A percentile compares a stretch with the other conserved stretches of the same genome.
Evolutionary conservation across 192 early-diverging fungal genomes (phyloP).

Genomic region (Backusella luteola): DNA sequence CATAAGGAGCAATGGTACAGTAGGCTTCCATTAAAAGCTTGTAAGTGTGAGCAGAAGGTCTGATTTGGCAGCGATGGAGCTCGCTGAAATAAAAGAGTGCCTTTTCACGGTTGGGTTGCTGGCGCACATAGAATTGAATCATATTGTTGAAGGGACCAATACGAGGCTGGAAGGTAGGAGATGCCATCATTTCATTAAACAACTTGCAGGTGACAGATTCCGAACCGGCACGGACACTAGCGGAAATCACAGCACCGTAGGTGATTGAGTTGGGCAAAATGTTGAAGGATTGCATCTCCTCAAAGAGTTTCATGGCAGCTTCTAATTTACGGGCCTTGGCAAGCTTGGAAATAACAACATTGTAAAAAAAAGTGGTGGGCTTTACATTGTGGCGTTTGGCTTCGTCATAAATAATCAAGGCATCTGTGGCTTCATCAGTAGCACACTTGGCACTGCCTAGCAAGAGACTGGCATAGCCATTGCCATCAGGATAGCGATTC

Average conservation of each 20-base stretch:
- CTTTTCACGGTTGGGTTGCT: slow-evolving; percentile 46
- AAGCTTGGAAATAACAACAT: slow-evolving; percentile 58
- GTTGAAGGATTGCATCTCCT: slow-evolving; percentile 54
- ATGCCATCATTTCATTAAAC: slow-evolving; percentile 48
- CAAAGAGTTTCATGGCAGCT: slow-evolving; percentile 43
- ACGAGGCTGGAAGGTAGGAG: slow-evolving; percentile 46
- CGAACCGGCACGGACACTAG: slow-evolving; percentile 52
- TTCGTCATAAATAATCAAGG: slow-evolving; percentile 53
- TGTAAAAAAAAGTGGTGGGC: slow-evolving; percentile 57
- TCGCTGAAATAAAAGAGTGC: slow-evolving; percentile 50
- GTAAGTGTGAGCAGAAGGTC: slow-evolving; percentile 53
- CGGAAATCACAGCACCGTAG: slow-evolving; percentile 55
- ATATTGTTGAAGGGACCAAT: slow-evolving; percentile 56
- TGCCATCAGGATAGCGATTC: slow-evolving; percentile 46
- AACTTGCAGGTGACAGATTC: slow-evolving; percentile 45
- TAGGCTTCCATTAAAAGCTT: slow-evolving; percentile 56
- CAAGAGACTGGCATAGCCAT: slow-evolving; percentile 53
- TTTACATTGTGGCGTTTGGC: slow-evolving; percentile 51
- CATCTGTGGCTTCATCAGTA: slow-evolving; percentile 52
- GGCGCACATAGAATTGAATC: slow-evolving; percentile 63
- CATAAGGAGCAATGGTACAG: slow-evolving; percentile 52
- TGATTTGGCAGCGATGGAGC: slow-evolving; percentile 40
- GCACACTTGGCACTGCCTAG: slow-evolving; percentile 48
- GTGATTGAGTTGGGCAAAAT: slow-evolving; percentile 54
- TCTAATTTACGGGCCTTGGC: slow-evolving; percentile 59